These are phyloP conservation scores for Thelonectria rubi DNA, from an alignment of 2,329 filamentous ascomycete genomes.

Conservation along the genomic window DNA sequence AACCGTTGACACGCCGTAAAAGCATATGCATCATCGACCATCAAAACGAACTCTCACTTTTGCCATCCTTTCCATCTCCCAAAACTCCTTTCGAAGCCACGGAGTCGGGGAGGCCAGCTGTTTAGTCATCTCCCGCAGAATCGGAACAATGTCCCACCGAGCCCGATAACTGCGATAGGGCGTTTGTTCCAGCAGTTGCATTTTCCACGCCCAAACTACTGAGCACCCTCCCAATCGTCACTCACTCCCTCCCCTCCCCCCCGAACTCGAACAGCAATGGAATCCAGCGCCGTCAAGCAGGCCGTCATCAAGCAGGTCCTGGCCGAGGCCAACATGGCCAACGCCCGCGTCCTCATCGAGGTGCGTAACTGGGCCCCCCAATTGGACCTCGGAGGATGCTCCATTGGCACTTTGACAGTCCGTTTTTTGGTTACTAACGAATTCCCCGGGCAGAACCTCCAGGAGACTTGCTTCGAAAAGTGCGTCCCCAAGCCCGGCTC, in stretches of 20 bases:
- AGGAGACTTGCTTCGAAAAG: slow-evolving; percentile 82
- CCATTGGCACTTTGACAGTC: not conserved
- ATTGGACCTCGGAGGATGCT: too few relatives aligned
- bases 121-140: slow-evolving; percentile 32
- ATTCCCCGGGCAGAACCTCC: slow-evolving; percentile 69
- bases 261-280: slow-evolving; percentile 55
- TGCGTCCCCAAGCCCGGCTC: slow-evolving; percentile 76
- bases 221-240: slow-evolving; percentile 35
- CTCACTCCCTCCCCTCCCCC: slow-evolving; percentile 15
- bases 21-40: too few relatives aligned
- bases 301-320: slow-evolving; percentile 72
- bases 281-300: slow-evolving; percentile 67
- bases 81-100: too few relatives aligned
- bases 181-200: slow-evolving; percentile 17
- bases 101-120: not conserved
- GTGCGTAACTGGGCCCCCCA: slow-evolving; percentile 52
- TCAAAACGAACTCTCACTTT: too few relatives aligned
- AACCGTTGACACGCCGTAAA: too few relatives aligned
- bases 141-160: slow-evolving; percentile 25
- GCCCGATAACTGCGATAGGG: slow-evolving; percentile 16
- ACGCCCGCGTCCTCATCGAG: slow-evolving; percentile 75
- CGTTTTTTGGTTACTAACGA: not conserved
- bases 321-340: slow-evolving; percentile 71
- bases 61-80: too few relatives aligned
- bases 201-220: slow-evolving; percentile 20